Base-by-base conservation (phyloP, 2,329 filamentous ascomycete genomes). In the Biscogniauxia marginata region DNA sequence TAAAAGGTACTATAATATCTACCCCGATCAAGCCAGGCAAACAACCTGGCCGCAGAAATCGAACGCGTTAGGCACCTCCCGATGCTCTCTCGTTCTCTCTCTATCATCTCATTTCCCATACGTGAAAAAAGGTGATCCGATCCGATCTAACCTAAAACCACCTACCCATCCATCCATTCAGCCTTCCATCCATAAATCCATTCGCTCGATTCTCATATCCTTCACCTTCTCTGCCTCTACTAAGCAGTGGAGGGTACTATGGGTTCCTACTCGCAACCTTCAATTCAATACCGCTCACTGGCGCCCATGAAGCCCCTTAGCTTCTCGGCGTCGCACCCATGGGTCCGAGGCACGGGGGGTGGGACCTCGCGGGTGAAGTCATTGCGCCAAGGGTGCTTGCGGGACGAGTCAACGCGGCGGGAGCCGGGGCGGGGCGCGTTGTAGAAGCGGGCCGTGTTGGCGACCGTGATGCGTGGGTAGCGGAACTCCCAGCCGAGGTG, bases 401-500 rank as follows among this genome's bases (percentile, higher is more conserved):
- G 34, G 13, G 52, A 34, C 7, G 54, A 18, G 44, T 49, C 34
- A 23, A 34, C 39, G 51, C 53, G 61, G n/a, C 22, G 49, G 3
- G 60, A 58, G 19, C 45, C 30, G 16, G 52, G 56, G 49, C 59
- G 60, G 8, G 66, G 65, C 2, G 66, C 66, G 23, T 58, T 52
- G n/a, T 18, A 18, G 56, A 61, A 67, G 18, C 49, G 52, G 7
- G 61, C 57, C n/a, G 66, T 68, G 13, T 46, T 58, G 9, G 52
- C 59, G 43, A 63, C 60, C 1, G 67, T 72, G 34, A 70, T 49
- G 3, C 70, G 65, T 1, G 71, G 71, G 45, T 71, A 66, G 46
- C 62, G 65, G 57, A 74, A 73, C 54, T 74, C 71, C 49, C 58
- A 70, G n/a, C 63, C 50, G 24, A 61, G 49, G 58, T 62, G 69